Evolutionary conservation across 164 flowering plant genomes (phyloP), one percentile per base, ranked within the genome.

Genomic region (Stephania cephalantha): DNA sequence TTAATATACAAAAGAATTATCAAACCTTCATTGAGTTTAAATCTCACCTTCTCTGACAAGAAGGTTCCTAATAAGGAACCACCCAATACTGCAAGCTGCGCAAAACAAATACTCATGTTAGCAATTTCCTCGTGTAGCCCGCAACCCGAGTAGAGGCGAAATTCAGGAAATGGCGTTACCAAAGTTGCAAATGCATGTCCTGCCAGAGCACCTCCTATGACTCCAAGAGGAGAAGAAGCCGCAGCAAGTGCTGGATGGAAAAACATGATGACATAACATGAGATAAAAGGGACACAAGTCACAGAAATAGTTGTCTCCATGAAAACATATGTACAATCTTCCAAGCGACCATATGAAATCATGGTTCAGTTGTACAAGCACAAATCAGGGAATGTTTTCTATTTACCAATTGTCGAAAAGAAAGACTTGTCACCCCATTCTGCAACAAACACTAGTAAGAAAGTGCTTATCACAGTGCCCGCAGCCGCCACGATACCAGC

Each of bases 401-500:
- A 67, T 88, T 84, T 73, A 94, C 99, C 99, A 76, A 95, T 90
- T 64, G 99, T 95, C 48, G 99, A 93, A 88, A 95, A 95, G 79
- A 95, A 95, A 71, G 98, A 95, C 80, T 92, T 93, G 77, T 95
- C 98, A 74, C 98, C 98, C 98, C 98, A 95, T 83, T 95, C 99
- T 71, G 99, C 98, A 76, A 95, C 95, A 84, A 95, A 95, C 82
- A 93, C 97, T 55, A 93, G 80, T 66, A 83, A 30, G 74, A 95
- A 95, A 22, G 98, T 91, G 87, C 98, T 92, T 64, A 89, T 70
- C 58, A 86, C 83, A 44, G 98, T 93, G 88, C 72, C 87, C 25
- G 99, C 95, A 81, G 95, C 91, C 67, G 97, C 85, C 73, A 95
- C 68, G 44, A 93, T 87, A 45, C 98, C 99, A 72, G 98, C 94